A percentile compares a stretch with the other conserved stretches of the same genome.
Evolutionary conservation across 2,329 filamentous ascomycete genomes (phyloP).

Genomic region (Leptographium lundbergii): DNA sequence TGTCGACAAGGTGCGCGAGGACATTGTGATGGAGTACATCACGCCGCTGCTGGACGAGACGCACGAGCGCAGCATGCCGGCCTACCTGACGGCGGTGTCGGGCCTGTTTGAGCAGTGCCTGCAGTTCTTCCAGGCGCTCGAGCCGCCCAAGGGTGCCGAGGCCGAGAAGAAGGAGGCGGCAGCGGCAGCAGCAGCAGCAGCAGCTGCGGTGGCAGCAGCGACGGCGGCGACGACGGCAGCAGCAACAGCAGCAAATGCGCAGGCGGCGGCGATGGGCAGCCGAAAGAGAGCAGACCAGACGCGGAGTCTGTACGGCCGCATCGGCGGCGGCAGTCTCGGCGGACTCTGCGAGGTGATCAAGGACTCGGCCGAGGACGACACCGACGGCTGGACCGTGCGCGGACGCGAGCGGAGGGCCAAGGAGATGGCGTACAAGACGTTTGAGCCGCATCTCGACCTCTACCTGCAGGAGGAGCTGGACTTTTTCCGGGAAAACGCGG

Average conservation of each 20-base stretch:
- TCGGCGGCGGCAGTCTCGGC: neutral
- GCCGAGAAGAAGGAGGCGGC: neutral
- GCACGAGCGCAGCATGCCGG: constrained; percentile 59
- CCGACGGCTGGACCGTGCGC: constrained; percentile 6
- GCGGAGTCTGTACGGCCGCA: neutral
- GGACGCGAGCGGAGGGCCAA: constrained; percentile 37
- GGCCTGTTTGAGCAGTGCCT: constrained; percentile 79
- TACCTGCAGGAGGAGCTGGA: constrained; percentile 89
- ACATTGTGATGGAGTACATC: constrained; percentile 76
- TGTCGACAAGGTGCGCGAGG: constrained; percentile 70
- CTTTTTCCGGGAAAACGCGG: constrained; percentile 65
- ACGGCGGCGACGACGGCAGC: neutral
- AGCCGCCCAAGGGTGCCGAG: constrained; percentile 45
- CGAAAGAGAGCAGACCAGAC: neutral
- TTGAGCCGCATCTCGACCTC: constrained; percentile 85
- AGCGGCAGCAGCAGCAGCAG: neutral
- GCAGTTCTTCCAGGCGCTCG: constrained; percentile 60
- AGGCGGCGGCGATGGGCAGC: neutral
- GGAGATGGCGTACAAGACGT: constrained; percentile 57
- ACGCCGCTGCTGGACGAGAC: constrained; percentile 79
- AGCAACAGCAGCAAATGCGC: neutral
- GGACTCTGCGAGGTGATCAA: neutral
- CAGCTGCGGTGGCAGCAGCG: neutral
- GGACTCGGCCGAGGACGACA: neutral
- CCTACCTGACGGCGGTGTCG: constrained; percentile 76